Evolutionary conservation across 1,284 basidiomycete genomes (phyloP).

Genomic region (Austropuccinia psidii): DNA sequence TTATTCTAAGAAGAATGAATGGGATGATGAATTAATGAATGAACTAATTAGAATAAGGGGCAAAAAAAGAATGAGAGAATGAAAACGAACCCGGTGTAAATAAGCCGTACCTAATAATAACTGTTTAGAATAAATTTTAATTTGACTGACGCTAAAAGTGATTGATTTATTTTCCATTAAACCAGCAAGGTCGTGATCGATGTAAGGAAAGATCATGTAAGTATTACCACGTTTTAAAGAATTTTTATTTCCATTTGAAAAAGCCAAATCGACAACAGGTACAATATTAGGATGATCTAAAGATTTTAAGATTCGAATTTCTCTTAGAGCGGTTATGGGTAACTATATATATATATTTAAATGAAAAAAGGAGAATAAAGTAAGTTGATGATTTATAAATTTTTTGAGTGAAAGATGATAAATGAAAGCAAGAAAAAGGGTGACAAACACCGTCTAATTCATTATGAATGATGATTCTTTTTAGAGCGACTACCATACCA

Average conservation of each 20-base stretch:
- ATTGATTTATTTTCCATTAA: slow-evolving; percentile 70
- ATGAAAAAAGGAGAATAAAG: neutral
- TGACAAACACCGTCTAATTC: slow-evolving; percentile 77
- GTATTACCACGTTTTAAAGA: slow-evolving; percentile 54
- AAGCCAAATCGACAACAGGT: slow-evolving; percentile 83
- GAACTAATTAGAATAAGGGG: neutral
- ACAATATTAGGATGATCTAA: slow-evolving; percentile 79
- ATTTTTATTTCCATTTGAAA: slow-evolving; percentile 49
- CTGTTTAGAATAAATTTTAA: slow-evolving; percentile 95
- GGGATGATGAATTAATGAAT: slow-evolving; percentile 31
- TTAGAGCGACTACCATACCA: slow-evolving; percentile 69
- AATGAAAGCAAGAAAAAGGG: neutral
- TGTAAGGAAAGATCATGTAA: slow-evolving; percentile 98
- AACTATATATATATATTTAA: slow-evolving; percentile 43
- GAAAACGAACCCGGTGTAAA: slow-evolving; percentile 68
- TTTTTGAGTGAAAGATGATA: neutral
- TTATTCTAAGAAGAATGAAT: slow-evolving; percentile 59
- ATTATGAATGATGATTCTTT: slow-evolving; percentile 91
- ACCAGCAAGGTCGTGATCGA: slow-evolving; percentile 98
- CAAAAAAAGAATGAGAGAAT: neutral
- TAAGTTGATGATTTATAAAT: neutral
- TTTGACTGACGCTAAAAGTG: slow-evolving; percentile 52
- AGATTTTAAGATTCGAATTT: slow-evolving; percentile 93
- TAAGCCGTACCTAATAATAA: slow-evolving; percentile 89
- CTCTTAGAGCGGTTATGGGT: slow-evolving; percentile 90